A percentile compares a stretch with the other conserved stretches of the same genome.
These are phyloP conservation scores for Aspergillus funiculosus DNA, from an alignment of 495 filamentous ascomycete genomes.

Conservation along the genomic window DNA sequence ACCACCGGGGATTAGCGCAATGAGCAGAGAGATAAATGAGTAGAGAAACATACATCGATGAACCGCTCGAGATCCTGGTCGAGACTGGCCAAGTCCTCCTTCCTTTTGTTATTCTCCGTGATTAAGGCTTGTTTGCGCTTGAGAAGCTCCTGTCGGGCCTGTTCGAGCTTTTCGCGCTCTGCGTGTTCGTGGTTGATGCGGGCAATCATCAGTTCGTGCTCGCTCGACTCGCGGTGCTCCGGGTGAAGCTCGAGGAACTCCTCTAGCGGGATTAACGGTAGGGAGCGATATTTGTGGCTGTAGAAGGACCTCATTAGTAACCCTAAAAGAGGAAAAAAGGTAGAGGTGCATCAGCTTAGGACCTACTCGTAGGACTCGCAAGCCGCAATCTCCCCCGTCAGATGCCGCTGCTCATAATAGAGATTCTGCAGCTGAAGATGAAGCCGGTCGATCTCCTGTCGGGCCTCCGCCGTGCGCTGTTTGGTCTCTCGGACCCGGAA, in stretches of 20 bases:
- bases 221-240: conserved; percentile 60
- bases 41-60: conserved; percentile 52
- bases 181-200: conserved; percentile 86
- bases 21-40: neutral
- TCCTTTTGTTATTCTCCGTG: conserved; percentile 89
- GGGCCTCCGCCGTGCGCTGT: conserved; percentile 72
- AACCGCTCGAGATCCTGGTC: conserved; percentile 89
- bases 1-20: conserved; percentile 7
- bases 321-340: neutral
- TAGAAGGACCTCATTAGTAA: conserved; percentile 15
- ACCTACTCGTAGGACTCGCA: conserved; percentile 91
- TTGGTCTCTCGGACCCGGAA: conserved; percentile 83
- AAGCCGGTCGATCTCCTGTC: conserved; percentile 84
- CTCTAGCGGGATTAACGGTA: conserved; percentile 77
- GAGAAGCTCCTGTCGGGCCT: conserved; percentile 75
- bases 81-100: conserved; percentile 83
- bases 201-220: conserved; percentile 80
- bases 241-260: conserved; percentile 78
- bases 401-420: conserved; percentile 90
- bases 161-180: conserved; percentile 81
- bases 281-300: conserved; percentile 80
- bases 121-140: conserved; percentile 89
- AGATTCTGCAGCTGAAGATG: conserved; percentile 93
- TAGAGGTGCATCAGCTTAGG: neutral
- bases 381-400: conserved; percentile 82